These are phyloP conservation scores for Cercophora sp. DNA, from an alignment of 495 filamentous ascomycete species.

Conservation along the genomic window DNA sequence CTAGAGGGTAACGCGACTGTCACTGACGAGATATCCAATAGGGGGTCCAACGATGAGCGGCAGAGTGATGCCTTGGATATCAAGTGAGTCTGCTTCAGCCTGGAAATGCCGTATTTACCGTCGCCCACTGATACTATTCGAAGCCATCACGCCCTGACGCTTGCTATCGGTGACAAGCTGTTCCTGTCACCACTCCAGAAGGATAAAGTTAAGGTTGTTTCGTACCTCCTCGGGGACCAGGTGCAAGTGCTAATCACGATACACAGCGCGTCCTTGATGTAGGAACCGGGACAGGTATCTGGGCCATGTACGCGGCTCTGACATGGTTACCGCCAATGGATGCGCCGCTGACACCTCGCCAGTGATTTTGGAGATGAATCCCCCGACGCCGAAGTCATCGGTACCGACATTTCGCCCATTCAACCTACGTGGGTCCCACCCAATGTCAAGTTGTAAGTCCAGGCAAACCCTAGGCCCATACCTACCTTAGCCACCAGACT, in stretches of 20 bases:
- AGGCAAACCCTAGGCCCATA: too few species aligned
- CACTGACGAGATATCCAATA: not conserved
- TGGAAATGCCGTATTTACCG: not conserved
- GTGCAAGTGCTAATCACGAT: not conserved
- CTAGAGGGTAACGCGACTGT: not conserved
- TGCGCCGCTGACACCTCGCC: not conserved
- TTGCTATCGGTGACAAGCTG: constrained; percentile 51
- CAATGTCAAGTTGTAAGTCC: constrained; percentile 39
- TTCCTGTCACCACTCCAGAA: constrained; percentile 52
- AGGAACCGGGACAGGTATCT: constrained; percentile 22
- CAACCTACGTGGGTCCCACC: constrained; percentile 49
- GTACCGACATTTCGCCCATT: constrained; percentile 62
- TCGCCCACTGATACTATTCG: not conserved
- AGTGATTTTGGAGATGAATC: constrained; percentile 44
- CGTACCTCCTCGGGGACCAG: not conserved
- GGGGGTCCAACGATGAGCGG: constrained; percentile 39
- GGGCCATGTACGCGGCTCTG: constrained; percentile 34
- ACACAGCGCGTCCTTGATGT: not conserved
- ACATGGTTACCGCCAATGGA: not conserved
- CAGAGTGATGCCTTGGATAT: constrained; percentile 40
- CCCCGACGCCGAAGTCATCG: constrained; percentile 52
- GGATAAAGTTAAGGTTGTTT: constrained; percentile 17
- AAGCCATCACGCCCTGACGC: constrained; percentile 35
- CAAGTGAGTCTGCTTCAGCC: constrained; percentile 21
- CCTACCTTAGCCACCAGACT: too few species aligned